Evolutionary conservation across 1,284 basidiomycete species (phyloP).

Genomic region (Ustilago bromivora): DNA sequence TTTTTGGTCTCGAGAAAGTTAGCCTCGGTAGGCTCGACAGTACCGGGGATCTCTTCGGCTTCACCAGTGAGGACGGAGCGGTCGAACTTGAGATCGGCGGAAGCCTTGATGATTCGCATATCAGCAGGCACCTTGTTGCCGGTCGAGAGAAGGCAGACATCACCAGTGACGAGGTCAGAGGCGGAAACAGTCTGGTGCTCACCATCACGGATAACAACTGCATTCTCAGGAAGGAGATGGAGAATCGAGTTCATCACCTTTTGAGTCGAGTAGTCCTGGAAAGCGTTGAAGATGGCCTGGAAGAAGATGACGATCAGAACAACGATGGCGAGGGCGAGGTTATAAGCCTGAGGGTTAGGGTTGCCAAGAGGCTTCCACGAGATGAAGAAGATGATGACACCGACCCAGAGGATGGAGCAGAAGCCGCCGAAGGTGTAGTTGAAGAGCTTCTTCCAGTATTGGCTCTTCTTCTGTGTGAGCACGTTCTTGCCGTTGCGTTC

Average conservation of each 20-base stretch:
- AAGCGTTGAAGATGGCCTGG: conserved; percentile 73
- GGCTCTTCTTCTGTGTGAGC: conserved; percentile 73
- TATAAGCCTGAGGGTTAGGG: conserved; percentile 72
- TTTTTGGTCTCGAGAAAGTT: conserved; percentile 74
- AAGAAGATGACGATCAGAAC: conserved; percentile 71
- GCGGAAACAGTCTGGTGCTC: conserved; percentile 75
- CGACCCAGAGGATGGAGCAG: conserved; percentile 75
- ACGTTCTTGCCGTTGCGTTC: conserved; percentile 73
- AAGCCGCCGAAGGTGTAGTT: conserved; percentile 75
- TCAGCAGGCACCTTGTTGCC: conserved; percentile 73
- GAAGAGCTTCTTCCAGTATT: conserved; percentile 73
- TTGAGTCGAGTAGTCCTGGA: conserved; percentile 66
- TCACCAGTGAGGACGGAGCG: conserved; percentile 77
- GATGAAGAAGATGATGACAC: conserved; percentile 73
- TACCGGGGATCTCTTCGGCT: conserved; percentile 74
- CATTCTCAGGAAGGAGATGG: conserved; percentile 73
- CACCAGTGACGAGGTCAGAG: conserved; percentile 77
- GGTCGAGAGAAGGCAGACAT: conserved; percentile 74
- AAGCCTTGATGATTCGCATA: conserved; percentile 71
- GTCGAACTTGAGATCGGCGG: conserved; percentile 75
- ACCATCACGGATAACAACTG: conserved; percentile 77
- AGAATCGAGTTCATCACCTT: conserved; percentile 72
- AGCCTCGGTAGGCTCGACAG: conserved; percentile 73
- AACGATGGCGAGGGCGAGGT: conserved; percentile 71
- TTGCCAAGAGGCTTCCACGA: conserved; percentile 74